phyloP scores from a whole-genome alignment of 768 basidiomycete genomes.

The Leccinellum rugosiceps region DNA sequence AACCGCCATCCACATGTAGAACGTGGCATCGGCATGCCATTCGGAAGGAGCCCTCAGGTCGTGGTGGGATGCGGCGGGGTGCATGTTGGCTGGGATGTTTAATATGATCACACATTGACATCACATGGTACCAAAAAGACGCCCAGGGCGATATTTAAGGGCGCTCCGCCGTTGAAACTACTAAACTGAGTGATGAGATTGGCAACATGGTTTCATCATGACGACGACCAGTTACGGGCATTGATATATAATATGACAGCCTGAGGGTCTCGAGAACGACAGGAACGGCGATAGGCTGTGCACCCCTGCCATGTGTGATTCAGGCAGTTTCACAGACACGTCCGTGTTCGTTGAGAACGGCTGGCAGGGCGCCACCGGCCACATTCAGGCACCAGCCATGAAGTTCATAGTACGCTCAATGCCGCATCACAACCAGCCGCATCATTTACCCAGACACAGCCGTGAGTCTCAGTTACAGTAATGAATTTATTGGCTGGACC shows the following conservation, averaged over 20 bases:
- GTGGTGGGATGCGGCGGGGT: conserved; percentile 2
- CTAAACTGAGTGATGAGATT: not conserved
- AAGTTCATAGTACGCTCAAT: not conserved
- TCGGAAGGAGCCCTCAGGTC: not conserved
- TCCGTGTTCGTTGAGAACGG: not conserved
- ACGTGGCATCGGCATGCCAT: not conserved
- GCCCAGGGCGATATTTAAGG: not conserved
- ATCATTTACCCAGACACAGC: conserved; percentile 18
- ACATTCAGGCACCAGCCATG: conserved; percentile 22
- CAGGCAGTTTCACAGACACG: not conserved
- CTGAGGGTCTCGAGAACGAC: not conserved
- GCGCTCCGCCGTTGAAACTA: not conserved
- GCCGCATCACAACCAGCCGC: conserved; percentile 18
- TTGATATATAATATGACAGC: not conserved
- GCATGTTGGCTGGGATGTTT: not conserved
- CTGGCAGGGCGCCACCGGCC: conserved; percentile 7
- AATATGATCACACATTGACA: not conserved
- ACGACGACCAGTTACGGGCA: not conserved
- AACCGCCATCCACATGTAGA: not conserved
- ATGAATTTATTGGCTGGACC: not conserved
- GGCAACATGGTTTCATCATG: not conserved
- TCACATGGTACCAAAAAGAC: not conserved
- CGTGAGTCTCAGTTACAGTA: not conserved
- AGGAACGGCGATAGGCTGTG: conserved; percentile 2
- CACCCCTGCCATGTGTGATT: conserved; percentile 4